A percentile compares a stretch with the other conserved stretches of the same genome.
Evolutionary conservation across 495 filamentous ascomycete genomes (phyloP).

Genomic region (Rhypophila decipiens): DNA sequence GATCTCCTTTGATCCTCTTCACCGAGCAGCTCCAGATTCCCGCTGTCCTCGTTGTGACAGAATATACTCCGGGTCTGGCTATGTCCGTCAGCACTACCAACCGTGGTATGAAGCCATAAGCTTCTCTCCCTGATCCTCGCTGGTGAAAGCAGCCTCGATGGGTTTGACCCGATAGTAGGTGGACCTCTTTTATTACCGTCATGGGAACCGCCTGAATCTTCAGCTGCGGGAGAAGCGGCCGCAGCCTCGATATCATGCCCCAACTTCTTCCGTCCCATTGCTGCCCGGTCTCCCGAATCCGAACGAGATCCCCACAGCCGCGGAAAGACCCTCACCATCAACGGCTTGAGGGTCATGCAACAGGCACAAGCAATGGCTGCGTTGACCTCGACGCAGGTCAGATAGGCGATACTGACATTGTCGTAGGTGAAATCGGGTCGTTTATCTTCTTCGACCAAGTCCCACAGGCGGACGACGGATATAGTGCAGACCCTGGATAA

Average conservation of each 20-base stretch:
- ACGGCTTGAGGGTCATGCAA: slow-evolving; percentile 24
- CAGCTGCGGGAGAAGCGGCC: background rate
- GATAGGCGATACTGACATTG: slow-evolving; percentile 19
- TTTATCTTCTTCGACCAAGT: slow-evolving; percentile 10
- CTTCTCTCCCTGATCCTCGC: too few relatives aligned
- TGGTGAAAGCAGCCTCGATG: slow-evolving; percentile 1
- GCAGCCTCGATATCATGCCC: slow-evolving; percentile 1
- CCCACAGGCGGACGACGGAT: slow-evolving; percentile 24
- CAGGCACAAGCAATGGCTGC: slow-evolving; percentile 31
- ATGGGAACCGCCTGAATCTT: background rate
- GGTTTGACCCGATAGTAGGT: slow-evolving; percentile 10
- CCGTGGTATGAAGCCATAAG: too few relatives aligned
- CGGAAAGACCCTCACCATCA: slow-evolving; percentile 17
- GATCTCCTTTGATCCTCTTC: background rate
- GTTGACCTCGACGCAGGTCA: slow-evolving; percentile 29
- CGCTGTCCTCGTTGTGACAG: background rate
- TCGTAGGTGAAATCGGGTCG: slow-evolving; percentile 18
- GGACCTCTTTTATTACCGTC: slow-evolving; percentile 6
- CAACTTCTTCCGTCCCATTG: too few relatives aligned
- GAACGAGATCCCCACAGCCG: slow-evolving; percentile 2
- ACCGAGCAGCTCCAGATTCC: background rate
- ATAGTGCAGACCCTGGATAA: slow-evolving; percentile 19
- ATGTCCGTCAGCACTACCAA: too few relatives aligned
- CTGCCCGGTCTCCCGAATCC: background rate
- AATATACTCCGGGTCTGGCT: background rate